Conservation (phyloP, 805 yeast species). For the Diddensiella transvaalensis region DNA sequence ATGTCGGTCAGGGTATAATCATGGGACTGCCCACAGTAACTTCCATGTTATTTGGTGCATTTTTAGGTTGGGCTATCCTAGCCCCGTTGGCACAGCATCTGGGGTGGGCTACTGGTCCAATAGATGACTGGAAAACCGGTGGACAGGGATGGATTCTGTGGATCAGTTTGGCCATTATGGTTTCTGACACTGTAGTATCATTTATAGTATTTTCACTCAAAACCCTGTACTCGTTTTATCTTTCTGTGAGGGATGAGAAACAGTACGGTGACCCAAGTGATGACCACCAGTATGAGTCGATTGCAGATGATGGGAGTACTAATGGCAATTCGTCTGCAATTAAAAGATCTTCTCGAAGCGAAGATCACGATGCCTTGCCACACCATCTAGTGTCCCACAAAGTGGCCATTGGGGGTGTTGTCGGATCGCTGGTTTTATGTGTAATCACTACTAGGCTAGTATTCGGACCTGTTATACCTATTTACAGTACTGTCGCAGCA, state of each 20-base stretch:
- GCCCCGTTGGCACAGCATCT: constrained; percentile 68
- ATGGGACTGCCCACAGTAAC: constrained; percentile 93
- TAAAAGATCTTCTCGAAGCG: constrained; percentile 7
- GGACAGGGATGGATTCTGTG: constrained; percentile 98
- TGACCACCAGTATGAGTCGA: not conserved
- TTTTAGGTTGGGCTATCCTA: constrained; percentile 89
- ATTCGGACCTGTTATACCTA: constrained; percentile 69
- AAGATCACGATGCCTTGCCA: constrained; percentile 30
- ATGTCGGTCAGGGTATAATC: constrained; percentile 94
- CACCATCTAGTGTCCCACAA: constrained; percentile 49
- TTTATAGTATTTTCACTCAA: constrained; percentile 58
- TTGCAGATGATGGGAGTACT: not conserved
- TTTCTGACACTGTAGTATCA: constrained; percentile 82
- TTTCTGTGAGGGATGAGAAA: not conserved
- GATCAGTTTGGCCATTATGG: constrained; percentile 91
- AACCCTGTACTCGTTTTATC: constrained; percentile 31
- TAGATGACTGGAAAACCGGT: constrained; percentile 90
- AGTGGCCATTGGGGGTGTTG: constrained; percentile 56
- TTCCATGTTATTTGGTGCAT: constrained; percentile 85
- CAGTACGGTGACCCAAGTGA: not conserved
- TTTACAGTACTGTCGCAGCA: constrained; percentile 65
- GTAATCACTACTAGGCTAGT: constrained; percentile 58
- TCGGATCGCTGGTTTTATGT: constrained; percentile 65
- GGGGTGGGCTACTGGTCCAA: constrained; percentile 87
- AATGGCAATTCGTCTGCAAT: not conserved